These are phyloP conservation scores for Euryodendron excelsum DNA, from an alignment of 148 eudicot species.

Conservation along the genomic window DNA sequence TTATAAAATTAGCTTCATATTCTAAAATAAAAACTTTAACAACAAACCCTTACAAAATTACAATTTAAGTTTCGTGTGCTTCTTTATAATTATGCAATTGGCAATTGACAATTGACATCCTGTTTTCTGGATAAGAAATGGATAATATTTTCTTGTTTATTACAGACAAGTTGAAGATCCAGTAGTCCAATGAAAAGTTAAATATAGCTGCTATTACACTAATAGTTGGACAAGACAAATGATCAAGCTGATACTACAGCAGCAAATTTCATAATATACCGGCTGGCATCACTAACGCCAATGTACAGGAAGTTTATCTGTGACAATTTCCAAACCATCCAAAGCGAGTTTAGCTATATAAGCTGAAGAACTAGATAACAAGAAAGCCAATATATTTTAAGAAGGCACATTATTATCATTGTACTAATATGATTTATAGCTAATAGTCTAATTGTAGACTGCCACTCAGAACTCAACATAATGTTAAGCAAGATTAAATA, in stretches of 20 bases:
- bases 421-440: not conserved
- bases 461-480: not conserved
- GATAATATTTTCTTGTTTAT: not conserved
- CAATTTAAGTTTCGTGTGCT: not conserved
- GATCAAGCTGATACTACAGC: not conserved
- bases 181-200: not conserved
- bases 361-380: not conserved
- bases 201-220: not conserved
- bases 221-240: not conserved
- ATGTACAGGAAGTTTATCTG: not conserved
- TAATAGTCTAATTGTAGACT: not conserved
- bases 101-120: not conserved
- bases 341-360: not conserved
- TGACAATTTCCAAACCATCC: not conserved
- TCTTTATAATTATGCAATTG: not conserved
- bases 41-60: not conserved
- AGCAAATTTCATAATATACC: not conserved
- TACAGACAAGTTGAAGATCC: not conserved
- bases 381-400: not conserved
- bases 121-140: not conserved
- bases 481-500: not conserved
- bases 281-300: not conserved
- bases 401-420: not conserved
- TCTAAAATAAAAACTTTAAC: not conserved
- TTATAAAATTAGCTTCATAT: not conserved